phyloP scores from a whole-genome alignment of 2,329 filamentous ascomycete species.

The Neophaeococcomyces mojaviensis region DNA sequence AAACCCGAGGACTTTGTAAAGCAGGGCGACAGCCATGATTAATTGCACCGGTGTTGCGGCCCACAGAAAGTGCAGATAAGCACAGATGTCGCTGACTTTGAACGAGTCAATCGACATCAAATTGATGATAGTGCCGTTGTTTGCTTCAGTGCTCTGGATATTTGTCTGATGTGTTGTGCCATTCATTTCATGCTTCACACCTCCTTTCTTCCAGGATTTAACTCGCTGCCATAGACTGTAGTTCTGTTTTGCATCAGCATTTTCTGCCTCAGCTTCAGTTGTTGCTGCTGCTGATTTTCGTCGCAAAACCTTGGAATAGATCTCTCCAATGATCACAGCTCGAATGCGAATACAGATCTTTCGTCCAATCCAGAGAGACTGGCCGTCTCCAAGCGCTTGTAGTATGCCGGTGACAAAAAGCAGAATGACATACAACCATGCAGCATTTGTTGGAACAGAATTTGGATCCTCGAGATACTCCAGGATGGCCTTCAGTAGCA shows the following conservation, averaged over 20 bases:
- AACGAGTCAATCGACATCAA: constrained; percentile 99
- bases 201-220: constrained; percentile 48
- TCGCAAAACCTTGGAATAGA: constrained; percentile 90
- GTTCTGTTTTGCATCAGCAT: constrained; percentile 35
- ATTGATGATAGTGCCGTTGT: constrained; percentile 97
- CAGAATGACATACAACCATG: constrained; percentile 92
- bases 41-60: constrained; percentile 86
- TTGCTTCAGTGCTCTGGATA: constrained; percentile 65
- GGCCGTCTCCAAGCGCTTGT: constrained; percentile 74
- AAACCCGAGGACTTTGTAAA: constrained; percentile 84
- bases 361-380: constrained; percentile 85
- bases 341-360: constrained; percentile 90
- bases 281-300: constrained; percentile 80
- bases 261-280: constrained; percentile 64
- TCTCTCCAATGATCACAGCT: constrained; percentile 92
- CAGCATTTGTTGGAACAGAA: constrained; percentile 69
- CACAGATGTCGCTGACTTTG: constrained; percentile 91
- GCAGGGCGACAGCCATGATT: constrained; percentile 66
- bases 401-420: constrained; percentile 76
- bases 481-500: constrained; percentile 83
- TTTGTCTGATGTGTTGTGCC: constrained; percentile 21
- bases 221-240: constrained; percentile 38
- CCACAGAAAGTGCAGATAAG: constrained; percentile 93
- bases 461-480: constrained; percentile 85
- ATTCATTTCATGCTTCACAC: constrained; percentile 23